Evolutionary conservation across 345 rosid genomes (phyloP).

Genomic region (Balakata baccata): DNA sequence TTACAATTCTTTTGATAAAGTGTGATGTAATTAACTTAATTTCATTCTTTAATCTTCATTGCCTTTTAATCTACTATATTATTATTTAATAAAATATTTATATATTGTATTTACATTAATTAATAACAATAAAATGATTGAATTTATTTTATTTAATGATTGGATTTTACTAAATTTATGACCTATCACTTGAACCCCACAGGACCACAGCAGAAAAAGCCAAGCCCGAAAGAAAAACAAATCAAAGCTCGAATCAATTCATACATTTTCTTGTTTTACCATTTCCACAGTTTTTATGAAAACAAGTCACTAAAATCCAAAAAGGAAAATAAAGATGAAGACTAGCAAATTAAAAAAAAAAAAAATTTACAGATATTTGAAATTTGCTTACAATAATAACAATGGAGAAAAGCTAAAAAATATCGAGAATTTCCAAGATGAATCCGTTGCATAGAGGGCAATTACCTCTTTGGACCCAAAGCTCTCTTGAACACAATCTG

Average conservation of each 20-base stretch:
- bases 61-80: no score
- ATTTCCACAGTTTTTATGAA: neutral
- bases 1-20: constrained; percentile 3
- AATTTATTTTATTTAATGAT: no score
- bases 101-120: no score
- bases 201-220: neutral
- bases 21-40: neutral
- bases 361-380: constrained; percentile 8
- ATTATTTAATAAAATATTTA: no score
- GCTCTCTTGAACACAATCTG: constrained; percentile 91
- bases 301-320: neutral
- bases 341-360: neutral
- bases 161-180: no score
- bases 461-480: constrained; percentile 75
- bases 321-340: neutral
- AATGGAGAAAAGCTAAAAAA: constrained; percentile 42
- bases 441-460: constrained; percentile 85
- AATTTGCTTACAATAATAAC: neutral
- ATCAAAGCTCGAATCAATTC: neutral
- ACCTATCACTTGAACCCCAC: neutral
- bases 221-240: neutral
- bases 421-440: constrained; percentile 79
- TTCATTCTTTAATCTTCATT: neutral
- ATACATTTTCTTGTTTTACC: neutral
- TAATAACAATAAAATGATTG: no score